phyloP scores from a whole-genome alignment of 73 alveolate species.

The Blepharisma stoltei region DNA sequence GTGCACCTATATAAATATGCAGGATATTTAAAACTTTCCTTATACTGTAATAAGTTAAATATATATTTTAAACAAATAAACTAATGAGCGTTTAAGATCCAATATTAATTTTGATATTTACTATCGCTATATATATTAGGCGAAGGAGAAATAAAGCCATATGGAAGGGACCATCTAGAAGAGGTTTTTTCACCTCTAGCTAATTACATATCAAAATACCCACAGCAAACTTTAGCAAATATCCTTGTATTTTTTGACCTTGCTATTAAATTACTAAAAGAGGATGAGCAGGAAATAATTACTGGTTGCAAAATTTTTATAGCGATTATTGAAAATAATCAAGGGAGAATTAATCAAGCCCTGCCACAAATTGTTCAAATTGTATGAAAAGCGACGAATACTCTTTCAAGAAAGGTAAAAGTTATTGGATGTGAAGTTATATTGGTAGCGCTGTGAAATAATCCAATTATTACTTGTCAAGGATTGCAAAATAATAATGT shows the following conservation, averaged over 20 bases:
- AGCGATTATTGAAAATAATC: conserved; percentile 18
- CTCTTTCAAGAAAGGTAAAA: conserved; percentile 35
- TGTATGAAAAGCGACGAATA: not conserved
- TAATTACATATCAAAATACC: not conserved
- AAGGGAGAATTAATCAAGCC: no score
- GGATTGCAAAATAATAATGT: no score
- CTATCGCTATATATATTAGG: no score
- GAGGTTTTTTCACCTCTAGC: conserved; percentile 12
- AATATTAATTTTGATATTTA: no score
- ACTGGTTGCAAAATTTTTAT: conserved; percentile 9
- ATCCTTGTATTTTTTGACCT: not conserved
- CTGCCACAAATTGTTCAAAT: no score
- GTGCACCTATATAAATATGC: conserved; percentile 2
- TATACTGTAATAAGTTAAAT: no score
- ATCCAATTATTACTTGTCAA: conserved; percentile 31
- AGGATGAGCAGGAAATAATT: not conserved
- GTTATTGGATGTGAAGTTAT: conserved; percentile 35
- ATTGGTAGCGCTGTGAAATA: conserved; percentile 53
- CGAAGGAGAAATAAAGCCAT: not conserved
- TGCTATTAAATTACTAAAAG: not conserved
- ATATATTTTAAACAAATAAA: no score
- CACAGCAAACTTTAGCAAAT: not conserved
- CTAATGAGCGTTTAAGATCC: no score
- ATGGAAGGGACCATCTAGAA: not conserved
- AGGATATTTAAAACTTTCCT: not conserved